Base-by-base conservation (phyloP, 345 rosid genomes). In the Camelina sativa region DNA sequence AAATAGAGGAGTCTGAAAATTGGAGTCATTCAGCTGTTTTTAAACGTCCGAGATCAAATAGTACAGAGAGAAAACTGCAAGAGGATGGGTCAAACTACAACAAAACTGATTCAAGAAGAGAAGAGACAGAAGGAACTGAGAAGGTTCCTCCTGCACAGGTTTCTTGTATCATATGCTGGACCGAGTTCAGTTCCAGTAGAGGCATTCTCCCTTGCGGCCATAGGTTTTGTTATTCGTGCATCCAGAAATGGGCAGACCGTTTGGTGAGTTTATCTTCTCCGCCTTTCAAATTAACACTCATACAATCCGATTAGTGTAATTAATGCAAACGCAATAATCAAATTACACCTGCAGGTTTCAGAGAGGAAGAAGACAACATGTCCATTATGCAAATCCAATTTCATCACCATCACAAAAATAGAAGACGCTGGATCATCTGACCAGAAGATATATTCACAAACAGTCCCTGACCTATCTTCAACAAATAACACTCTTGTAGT, bases 91-190 rank as follows among this genome's bases (percentile, higher is more conserved):
- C 80, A 19, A 75, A 67, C 41, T 22, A 20, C 69, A 66, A 73
- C 58, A 77, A 78, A 67, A 43, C 32, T 17, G 44, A 65, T 23
- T 67, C 37, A 75, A 78, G 64, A 50, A 60, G 51, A n/a, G 65
- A 72, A 63, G 75, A 72, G 34, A 47, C 22, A 10, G 77, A 37
- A 68, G 81, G 72, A 43, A 75, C 67, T 41, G 76, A 81, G 56
- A 58, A 70, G 55, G 66, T 32, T 32, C 35, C 74, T 68, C 73
- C 91, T 71, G 11, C 69, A 54, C 88, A 88, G 10, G 82, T 90
- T 67, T 90, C 99, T 20, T 95, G 99, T 74, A 87, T 83, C 67
- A 95, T 95, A 84, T 95, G 99, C 73, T 88, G 87, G 94, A 95
- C 96, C 1, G 97, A 91, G 57, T 92, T 89, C 71, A 82, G 93